Percentiles rank a stretch among this genome's conserved stretches.
phyloP scores from a whole-genome alignment of 495 filamentous ascomycete species.

The Podospora pseudopauciseta region DNA sequence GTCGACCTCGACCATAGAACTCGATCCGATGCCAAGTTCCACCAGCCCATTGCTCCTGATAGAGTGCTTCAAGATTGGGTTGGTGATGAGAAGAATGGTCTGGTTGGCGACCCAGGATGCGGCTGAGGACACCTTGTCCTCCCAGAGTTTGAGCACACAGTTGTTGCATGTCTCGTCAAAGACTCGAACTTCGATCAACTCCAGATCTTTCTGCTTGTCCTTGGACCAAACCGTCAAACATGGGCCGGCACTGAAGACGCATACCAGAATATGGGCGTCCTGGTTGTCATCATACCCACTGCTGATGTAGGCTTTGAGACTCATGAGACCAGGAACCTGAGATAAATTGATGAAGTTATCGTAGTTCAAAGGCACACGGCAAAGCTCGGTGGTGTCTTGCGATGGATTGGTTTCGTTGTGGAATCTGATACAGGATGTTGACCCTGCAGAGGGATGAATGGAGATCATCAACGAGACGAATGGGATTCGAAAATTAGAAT shows the following conservation, averaged over 20 bases:
- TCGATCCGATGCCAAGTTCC: constrained; percentile 42
- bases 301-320: constrained; percentile 50
- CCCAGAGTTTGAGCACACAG: constrained; percentile 53
- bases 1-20: constrained; percentile 56
- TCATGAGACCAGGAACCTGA: constrained; percentile 50
- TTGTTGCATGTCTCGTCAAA: constrained; percentile 57
- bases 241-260: constrained; percentile 53
- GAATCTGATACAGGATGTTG: constrained; percentile 45
- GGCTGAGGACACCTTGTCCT: constrained; percentile 45
- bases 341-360: constrained; percentile 26
- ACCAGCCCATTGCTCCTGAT: constrained; percentile 26
- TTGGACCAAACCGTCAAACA: constrained; percentile 50
- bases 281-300: constrained; percentile 38
- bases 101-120: constrained; percentile 49
- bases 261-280: constrained; percentile 50
- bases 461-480: constrained; percentile 20
- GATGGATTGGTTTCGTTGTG: constrained; percentile 37
- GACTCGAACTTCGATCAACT: constrained; percentile 51
- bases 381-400: constrained; percentile 38
- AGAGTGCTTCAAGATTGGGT: constrained; percentile 40
- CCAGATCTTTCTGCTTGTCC: constrained; percentile 35
- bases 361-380: constrained; percentile 47
- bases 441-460: constrained; percentile 29
- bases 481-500: constrained; percentile 1
- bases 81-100: constrained; percentile 56